These are phyloP conservation scores for Lathyrus oleraceus DNA, from an alignment of 306 rosid genomes.

Conservation along the genomic window DNA sequence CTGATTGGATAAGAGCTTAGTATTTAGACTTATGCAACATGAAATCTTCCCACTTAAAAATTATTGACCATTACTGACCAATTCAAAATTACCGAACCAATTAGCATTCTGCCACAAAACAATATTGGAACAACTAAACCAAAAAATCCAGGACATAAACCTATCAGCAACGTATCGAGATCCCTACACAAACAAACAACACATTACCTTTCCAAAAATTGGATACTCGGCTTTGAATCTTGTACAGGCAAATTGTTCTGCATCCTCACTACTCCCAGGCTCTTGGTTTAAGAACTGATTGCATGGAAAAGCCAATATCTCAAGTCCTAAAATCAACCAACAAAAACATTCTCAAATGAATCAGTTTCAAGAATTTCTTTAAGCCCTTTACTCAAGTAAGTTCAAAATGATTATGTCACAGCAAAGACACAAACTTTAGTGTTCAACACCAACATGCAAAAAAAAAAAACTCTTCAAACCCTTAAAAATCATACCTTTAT, in stretches of 20 bases:
- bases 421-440: constrained; percentile 17
- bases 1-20: background rate
- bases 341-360: constrained; percentile 24
- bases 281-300: constrained; percentile 81
- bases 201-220: constrained; percentile 58
- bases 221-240: constrained; percentile 90
- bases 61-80: background rate
- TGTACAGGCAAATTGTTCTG: constrained; percentile 69
- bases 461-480: background rate
- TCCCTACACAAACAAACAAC: background rate
- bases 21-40: constrained; percentile 14
- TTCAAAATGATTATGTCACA: constrained; percentile 3
- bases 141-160: background rate
- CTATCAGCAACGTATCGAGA: background rate
- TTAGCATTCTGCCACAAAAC: background rate
- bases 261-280: constrained; percentile 66
- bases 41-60: background rate
- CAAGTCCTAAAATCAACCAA: constrained; percentile 58
- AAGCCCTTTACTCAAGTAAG: constrained; percentile 13
- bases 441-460: constrained; percentile 26
- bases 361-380: constrained; percentile 5
- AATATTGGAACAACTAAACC: background rate
- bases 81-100: constrained; percentile 15
- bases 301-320: constrained; percentile 91
- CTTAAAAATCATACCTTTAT: constrained; percentile 52